Conservation (phyloP, 805 yeast genomes). For the Ogataea saltuana region DNA sequence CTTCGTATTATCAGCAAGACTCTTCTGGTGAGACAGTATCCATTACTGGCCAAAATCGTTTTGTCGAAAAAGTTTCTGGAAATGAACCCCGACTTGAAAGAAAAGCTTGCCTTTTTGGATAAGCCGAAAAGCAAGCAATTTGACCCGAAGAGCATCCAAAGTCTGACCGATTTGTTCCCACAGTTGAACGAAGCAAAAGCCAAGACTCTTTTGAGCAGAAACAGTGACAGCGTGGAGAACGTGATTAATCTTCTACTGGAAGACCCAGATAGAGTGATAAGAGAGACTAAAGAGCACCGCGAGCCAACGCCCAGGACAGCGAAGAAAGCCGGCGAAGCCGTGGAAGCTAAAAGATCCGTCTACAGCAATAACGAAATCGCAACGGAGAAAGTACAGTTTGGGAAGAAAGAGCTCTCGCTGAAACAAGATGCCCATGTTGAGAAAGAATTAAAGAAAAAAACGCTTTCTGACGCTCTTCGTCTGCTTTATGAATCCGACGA, state of each 20-base stretch:
- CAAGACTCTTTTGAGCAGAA: conserved; percentile 46
- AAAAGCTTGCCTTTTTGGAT: conserved; percentile 50
- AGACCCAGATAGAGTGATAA: conserved; percentile 47
- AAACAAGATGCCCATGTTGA: conserved; percentile 18
- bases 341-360: conserved; percentile 20
- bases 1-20: conserved; percentile 46
- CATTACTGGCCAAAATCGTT: conserved; percentile 56
- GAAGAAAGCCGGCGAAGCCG: not conserved
- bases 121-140: conserved; percentile 16
- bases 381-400: conserved; percentile 33
- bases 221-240: conserved; percentile 53
- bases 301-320: conserved; percentile 7
- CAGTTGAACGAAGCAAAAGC: conserved; percentile 50
- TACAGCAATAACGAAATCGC: conserved; percentile 36
- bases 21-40: conserved; percentile 45
- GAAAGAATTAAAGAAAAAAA: conserved; percentile 56
- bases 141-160: conserved; percentile 41
- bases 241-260: conserved; percentile 65
- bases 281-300: conserved; percentile 35
- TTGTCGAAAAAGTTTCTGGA: conserved; percentile 48
- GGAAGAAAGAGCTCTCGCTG: conserved; percentile 34
- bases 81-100: conserved; percentile 51
- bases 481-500: conserved; percentile 74
- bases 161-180: conserved; percentile 66
- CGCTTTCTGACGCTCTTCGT: conserved; percentile 56